These are phyloP conservation scores for Zymoseptoria pseudotritici DNA, from an alignment of 2,329 filamentous ascomycete genomes.

Conservation along the genomic window DNA sequence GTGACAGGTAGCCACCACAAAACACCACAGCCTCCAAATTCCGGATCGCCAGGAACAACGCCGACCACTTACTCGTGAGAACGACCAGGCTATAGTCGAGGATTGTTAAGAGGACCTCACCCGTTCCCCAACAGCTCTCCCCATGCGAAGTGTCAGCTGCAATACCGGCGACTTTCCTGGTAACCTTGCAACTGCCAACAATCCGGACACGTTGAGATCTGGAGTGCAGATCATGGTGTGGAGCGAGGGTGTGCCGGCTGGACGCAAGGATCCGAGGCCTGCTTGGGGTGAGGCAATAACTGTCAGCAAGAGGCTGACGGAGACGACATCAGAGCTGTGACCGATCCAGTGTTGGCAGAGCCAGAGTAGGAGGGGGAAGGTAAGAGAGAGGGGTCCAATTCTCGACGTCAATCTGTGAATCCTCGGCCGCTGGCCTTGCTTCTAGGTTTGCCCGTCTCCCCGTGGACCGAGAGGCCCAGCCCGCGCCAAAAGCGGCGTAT, in stretches of 20 bases:
- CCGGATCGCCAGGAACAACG: conserved; percentile 11
- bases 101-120: neutral
- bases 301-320: neutral
- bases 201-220: neutral
- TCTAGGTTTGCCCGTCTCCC: neutral
- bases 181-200: neutral
- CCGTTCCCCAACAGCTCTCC: neutral
- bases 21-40: neutral
- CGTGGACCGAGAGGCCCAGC: neutral
- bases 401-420: neutral
- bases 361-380: too few relatives aligned
- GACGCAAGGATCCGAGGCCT: neutral
- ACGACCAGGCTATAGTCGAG: neutral
- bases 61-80: neutral
- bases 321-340: neutral
- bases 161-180: neutral
- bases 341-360: neutral
- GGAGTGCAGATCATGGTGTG: neutral
- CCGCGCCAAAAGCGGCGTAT: neutral
- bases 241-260: neutral
- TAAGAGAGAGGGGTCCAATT: neutral
- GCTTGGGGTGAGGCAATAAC: neutral
- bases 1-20: neutral
- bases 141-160: neutral
- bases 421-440: neutral